These are phyloP conservation scores for Serendipita sp. DNA, from an alignment of 768 basidiomycete species.

Conservation along the genomic window DNA sequence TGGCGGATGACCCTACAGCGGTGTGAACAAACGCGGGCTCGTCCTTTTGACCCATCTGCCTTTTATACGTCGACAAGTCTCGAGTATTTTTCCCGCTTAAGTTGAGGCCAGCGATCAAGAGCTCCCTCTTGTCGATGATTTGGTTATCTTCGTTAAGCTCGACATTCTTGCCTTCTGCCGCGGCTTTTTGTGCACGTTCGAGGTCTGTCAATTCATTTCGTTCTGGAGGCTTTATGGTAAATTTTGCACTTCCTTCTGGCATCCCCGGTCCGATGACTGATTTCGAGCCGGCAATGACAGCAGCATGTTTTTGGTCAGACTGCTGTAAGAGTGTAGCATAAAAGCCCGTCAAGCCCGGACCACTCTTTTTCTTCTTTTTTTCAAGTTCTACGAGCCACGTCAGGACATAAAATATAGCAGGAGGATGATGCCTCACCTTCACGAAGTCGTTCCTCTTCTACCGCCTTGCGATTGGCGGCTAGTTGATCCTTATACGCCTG, in stretches of 20 bases:
- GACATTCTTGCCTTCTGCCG: constrained; percentile 62
- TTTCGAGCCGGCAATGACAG: constrained; percentile 58
- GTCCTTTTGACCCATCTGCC: constrained; percentile 15
- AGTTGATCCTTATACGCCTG: constrained; percentile 95
- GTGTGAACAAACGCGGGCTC: constrained; percentile 34
- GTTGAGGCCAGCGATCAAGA: constrained; percentile 84
- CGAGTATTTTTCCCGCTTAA: constrained; percentile 71
- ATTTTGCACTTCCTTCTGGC: constrained; percentile 39
- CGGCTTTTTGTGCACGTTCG: constrained; percentile 53
- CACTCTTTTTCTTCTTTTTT: constrained; percentile 39
- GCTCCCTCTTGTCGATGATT: constrained; percentile 87
- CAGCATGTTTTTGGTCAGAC: constrained; percentile 67
- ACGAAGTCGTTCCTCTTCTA: constrained; percentile 76
- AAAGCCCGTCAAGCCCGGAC: constrained; percentile 75
- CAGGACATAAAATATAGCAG: background rate
- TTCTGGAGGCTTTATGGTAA: constrained; percentile 64
- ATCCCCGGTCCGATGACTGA: constrained; percentile 36
- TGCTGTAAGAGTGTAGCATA: constrained; percentile 66
- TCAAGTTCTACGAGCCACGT: constrained; percentile 26
- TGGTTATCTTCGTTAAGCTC: constrained; percentile 96
- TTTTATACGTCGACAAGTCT: constrained; percentile 29
- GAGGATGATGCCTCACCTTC: constrained; percentile 47
- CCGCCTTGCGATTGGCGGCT: constrained; percentile 75
- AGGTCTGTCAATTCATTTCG: constrained; percentile 42
- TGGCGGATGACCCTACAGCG: constrained; percentile 75